Evolutionary conservation across 345 rosid species (phyloP).

Genomic region (Pistacia atlantica): DNA sequence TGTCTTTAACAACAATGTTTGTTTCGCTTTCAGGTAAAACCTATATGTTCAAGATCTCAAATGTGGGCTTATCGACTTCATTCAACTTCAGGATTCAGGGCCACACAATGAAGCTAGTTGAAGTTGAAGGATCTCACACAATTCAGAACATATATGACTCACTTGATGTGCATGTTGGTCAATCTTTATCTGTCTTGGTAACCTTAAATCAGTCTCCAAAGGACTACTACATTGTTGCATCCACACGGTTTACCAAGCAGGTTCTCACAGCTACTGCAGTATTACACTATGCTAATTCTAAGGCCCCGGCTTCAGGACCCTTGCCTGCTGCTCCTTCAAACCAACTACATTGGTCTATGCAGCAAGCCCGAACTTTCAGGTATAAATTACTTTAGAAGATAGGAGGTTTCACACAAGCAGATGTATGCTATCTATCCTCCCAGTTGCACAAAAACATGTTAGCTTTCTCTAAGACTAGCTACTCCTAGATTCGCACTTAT

Average conservation of each 20-base stretch:
- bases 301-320: slow-evolving; percentile 63
- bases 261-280: slow-evolving; percentile 55
- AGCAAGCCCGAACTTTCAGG: slow-evolving; percentile 87
- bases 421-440: background rate
- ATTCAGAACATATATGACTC: slow-evolving; percentile 72
- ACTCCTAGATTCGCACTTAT: background rate
- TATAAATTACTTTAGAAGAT: slow-evolving; percentile 19
- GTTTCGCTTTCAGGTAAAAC: slow-evolving; percentile 62
- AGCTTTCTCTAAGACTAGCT: background rate
- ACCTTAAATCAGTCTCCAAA: slow-evolving; percentile 72
- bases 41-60: slow-evolving; percentile 85
- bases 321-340: slow-evolving; percentile 54
- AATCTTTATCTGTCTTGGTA: slow-evolving; percentile 74
- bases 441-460: background rate
- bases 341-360: slow-evolving; percentile 69
- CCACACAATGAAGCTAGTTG: slow-evolving; percentile 75
- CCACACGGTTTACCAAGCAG: slow-evolving; percentile 50
- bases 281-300: slow-evolving; percentile 70
- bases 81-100: slow-evolving; percentile 89
- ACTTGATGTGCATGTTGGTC: slow-evolving; percentile 91
- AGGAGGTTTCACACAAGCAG: background rate
- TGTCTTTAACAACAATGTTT: slow-evolving; percentile 9
- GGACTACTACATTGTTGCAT: slow-evolving; percentile 84
- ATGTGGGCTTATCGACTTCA: slow-evolving; percentile 68
- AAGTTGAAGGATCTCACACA: slow-evolving; percentile 90